These are phyloP conservation scores for Suhomyces kilbournensis DNA, from an alignment of 805 yeast species.

Conservation along the genomic window DNA sequence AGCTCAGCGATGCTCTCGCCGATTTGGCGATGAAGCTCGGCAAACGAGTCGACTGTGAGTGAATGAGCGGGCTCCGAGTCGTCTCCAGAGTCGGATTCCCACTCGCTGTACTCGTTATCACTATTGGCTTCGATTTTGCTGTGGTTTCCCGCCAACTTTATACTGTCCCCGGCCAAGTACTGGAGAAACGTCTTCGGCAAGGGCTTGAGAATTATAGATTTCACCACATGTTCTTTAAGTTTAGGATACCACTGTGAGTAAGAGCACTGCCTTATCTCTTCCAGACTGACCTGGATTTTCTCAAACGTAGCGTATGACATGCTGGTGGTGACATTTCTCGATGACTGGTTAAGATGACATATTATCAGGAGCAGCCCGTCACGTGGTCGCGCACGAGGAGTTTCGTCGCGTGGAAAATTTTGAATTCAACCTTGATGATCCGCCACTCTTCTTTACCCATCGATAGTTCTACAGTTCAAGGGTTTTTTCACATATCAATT, in stretches of 20 bases:
- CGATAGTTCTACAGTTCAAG: not conserved
- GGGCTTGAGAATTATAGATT: slow-evolving; percentile 27
- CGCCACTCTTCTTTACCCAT: not conserved
- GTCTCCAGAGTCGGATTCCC: slow-evolving; percentile 50
- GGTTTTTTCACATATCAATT: not conserved
- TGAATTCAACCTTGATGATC: not conserved
- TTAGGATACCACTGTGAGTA: slow-evolving; percentile 34
- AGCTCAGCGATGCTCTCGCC: slow-evolving; percentile 42
- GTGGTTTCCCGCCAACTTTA: slow-evolving; percentile 53
- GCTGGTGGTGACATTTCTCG: not conserved
- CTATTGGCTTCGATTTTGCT: slow-evolving; percentile 36
- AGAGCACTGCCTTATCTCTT: slow-evolving; percentile 31
- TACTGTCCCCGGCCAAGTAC: slow-evolving; percentile 58
- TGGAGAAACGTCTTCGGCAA: slow-evolving; percentile 33
- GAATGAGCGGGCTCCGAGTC: slow-evolving; percentile 14
- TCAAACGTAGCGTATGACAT: slow-evolving; percentile 25
- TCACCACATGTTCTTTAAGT: slow-evolving; percentile 19
- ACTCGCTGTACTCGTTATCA: slow-evolving; percentile 70
- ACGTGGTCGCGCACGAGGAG: too few species aligned
- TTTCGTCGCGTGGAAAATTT: not conserved
- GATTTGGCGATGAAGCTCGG: slow-evolving; percentile 57
- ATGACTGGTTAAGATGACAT: not conserved
- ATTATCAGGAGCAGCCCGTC: too few species aligned
- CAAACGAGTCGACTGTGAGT: slow-evolving; percentile 45
- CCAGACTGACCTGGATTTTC: slow-evolving; percentile 20